Conservation (phyloP, 345 rosid genomes). For the Xanthoceras sorbifolium region DNA sequence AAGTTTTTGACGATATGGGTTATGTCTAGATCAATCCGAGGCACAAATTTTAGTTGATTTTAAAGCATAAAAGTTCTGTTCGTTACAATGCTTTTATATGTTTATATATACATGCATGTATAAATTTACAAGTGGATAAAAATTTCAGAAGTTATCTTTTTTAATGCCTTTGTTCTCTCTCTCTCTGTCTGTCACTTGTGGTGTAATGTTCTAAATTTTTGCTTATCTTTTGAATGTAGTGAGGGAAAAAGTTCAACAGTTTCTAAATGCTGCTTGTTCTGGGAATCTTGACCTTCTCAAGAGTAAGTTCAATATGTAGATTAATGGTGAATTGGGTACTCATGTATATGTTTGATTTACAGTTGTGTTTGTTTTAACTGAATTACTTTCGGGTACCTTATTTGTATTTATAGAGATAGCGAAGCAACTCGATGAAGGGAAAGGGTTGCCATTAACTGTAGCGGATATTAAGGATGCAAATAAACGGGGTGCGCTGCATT, state of each 20-base stretch:
- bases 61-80: conserved; percentile 44
- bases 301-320: conserved; percentile 46
- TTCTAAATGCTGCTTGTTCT: conserved; percentile 64
- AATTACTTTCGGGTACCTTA: conserved; percentile 3
- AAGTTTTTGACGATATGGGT: conserved; percentile 6
- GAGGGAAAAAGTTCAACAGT: conserved; percentile 71
- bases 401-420: conserved; percentile 53
- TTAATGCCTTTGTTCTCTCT: neutral
- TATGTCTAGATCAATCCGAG: neutral
- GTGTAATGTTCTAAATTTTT: neutral
- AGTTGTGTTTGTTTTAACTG: neutral
- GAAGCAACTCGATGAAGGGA: conserved; percentile 76
- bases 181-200: neutral
- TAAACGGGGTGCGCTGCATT: conserved; percentile 90
- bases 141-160: neutral
- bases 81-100: conserved; percentile 42
- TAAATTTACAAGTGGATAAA: neutral
- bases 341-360: neutral
- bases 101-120: neutral
- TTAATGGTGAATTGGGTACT: neutral
- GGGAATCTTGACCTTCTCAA: conserved; percentile 89
- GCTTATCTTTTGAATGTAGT: conserved; percentile 38
- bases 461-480: conserved; percentile 88
- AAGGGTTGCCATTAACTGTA: conserved; percentile 62
- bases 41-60: neutral